Evolutionary conservation across 768 basidiomycete genomes (phyloP), one percentile per base, ranked within the genome.

Genomic region (Kwoniella sp.): DNA sequence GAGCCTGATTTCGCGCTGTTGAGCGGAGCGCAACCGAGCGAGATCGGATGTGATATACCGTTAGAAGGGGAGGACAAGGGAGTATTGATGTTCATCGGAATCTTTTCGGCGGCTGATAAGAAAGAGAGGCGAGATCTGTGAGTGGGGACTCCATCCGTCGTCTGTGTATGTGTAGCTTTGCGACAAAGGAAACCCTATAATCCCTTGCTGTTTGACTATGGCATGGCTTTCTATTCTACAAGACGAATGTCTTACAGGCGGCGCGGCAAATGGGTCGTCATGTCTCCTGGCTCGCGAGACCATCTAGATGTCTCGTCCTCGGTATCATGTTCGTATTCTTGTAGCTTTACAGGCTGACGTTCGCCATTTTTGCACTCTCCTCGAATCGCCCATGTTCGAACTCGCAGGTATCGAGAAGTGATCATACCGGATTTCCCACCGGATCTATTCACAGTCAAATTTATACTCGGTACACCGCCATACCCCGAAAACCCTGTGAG

Each of bases 1-100:
- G 80, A 81, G 60, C 80, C 80, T 4, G 78, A 79, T 68, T 81
- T 68, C 66, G 74, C 69, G n/a, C 63, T 81, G 26, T 55, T 81
- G 55, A 72, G 69, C 30, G 69, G 73, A 10, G 64, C n/a, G 17
- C 80, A 80, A 60, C 80, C 80, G 13, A 71, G 70, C 62, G 60
- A 68, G 58, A 76, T 80, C 22, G 79, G 79, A 3, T 81, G 80
- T 55, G 79, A 80, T 63, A 68, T 78, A 5, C 77, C 77, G 36
- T 36, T 70, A 2, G 64, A 69, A 27, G 66, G 67, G 21, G 55
- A 63, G 40, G 59, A 60, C 36, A 54, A 61, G 25, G 78, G 78
- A 15, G 75, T 77, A 17, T 68, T 81, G 52, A 58, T 81, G 24
- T 76, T 81, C 51, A 29, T 80, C 36, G 80, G 80, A 0, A 73